phyloP scores from a whole-genome alignment of 495 filamentous ascomycete genomes.

The Talaromyces nanjingensis region DNA sequence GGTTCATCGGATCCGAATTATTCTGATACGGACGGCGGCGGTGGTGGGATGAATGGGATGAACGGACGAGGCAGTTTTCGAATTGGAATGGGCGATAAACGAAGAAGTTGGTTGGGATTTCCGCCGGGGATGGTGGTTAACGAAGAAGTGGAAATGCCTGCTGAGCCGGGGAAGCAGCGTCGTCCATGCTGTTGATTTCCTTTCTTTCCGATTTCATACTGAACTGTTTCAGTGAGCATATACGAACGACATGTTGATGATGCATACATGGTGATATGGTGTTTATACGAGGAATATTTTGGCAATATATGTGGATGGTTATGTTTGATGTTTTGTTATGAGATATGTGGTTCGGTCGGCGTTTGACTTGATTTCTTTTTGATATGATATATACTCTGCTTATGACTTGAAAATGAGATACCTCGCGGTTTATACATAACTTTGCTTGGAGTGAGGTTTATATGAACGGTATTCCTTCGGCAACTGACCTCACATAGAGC shows the following conservation, averaged over 20 bases:
- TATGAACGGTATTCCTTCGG: not conserved
- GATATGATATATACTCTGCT: not conserved
- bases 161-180: not conserved
- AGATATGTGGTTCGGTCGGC: not conserved
- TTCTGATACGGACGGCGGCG: slow-evolving; percentile 18
- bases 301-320: not conserved
- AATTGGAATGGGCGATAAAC: slow-evolving; percentile 35
- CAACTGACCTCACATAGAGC: too few relatives aligned
- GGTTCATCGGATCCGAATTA: not conserved
- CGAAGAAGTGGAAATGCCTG: slow-evolving; percentile 23
- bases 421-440: not conserved
- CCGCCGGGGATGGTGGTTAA: slow-evolving; percentile 31
- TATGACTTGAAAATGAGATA: not conserved
- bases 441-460: not conserved
- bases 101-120: slow-evolving; percentile 47
- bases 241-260: not conserved
- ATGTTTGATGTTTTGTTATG: not conserved
- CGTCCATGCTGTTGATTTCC: slow-evolving; percentile 6
- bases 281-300: not conserved
- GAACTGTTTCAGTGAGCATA: not conserved
- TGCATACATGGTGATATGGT: slow-evolving; percentile 1
- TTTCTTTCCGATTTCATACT: not conserved
- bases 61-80: slow-evolving; percentile 36
- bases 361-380: not conserved
- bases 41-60: slow-evolving; percentile 12